A percentile compares a stretch with the other conserved stretches of the same genome.
Evolutionary conservation across 352 stramenopile genomes (phyloP).

Genomic region (Globisporangium canariense): DNA sequence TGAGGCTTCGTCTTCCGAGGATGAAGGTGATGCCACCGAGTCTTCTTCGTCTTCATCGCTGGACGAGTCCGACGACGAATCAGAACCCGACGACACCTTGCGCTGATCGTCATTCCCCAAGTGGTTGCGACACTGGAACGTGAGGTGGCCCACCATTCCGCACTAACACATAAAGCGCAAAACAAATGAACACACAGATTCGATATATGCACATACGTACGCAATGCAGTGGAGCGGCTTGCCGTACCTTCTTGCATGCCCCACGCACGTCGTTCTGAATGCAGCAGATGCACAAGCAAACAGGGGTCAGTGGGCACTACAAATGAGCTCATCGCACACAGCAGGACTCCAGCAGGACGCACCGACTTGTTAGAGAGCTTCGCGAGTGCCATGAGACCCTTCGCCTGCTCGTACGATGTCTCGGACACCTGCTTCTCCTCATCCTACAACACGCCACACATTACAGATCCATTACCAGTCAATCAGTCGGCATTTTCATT

Average conservation of each 20-base stretch:
- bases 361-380: constrained; percentile 94
- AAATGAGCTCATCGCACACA: not conserved
- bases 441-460: constrained; percentile 22
- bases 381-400: constrained; percentile 92
- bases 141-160: constrained; percentile 89
- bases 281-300: not conserved
- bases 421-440: constrained; percentile 60
- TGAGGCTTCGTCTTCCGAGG: constrained; percentile 8
- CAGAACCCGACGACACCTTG: constrained; percentile 30
- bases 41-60: constrained; percentile 34
- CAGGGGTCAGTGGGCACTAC: too few relatives aligned
- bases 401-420: constrained; percentile 84
- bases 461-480: not conserved
- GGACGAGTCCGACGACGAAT: constrained; percentile 17
- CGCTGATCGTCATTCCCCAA: constrained; percentile 44
- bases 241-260: constrained; percentile 78
- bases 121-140: constrained; percentile 89
- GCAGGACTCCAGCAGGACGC: not conserved
- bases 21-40: constrained; percentile 1
- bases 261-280: constrained; percentile 68
- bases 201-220: not conserved
- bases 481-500: not conserved
- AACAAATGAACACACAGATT: too few relatives aligned
- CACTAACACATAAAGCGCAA: constrained; percentile 38
- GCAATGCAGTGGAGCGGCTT: not conserved